Base-by-base conservation (phyloP, 768 basidiomycete species). In the Mycena albidolilacea region DNA sequence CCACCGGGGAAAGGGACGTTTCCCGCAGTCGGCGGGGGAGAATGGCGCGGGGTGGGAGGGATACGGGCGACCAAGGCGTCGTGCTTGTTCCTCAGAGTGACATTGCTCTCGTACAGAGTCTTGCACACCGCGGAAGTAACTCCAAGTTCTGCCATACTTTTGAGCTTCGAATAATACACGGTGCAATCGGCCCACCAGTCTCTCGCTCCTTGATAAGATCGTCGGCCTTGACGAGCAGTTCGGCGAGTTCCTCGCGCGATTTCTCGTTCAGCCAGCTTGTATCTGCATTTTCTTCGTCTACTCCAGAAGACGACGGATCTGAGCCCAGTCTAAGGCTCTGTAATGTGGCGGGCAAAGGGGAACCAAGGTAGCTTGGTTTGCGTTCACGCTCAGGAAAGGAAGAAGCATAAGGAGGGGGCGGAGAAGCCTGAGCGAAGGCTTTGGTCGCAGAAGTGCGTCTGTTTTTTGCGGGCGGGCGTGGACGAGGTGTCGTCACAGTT, bases 151-250 rank as follows among this genome's bases (percentile, higher is more conserved):
- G 70, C 14, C 68, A 46, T 14, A 67, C 67, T 50, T 30, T 30
- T 55, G 38, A 43, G 55, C 43, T 14, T 35, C 3, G 38, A 17
- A 10, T 4, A 5, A 35, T 14, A 39, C 19, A 5, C 11, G 19
- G 15, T 61, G 5, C 19, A 59, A 63, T 61, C 69, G 30, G 57
- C 82, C 90, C 79, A 93, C 95, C 94, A 74, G 87, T 88, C 82
- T 94, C 94, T 48, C 95, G 86, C 70, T 91, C 90, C 79, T 90
- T 92, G 75, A 96, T 95, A 60, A 95, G 84, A 71, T 85, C 90
- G 74, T 93, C 92, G 0, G 94, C 95, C 79, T 91, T 91, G 57
- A 90, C 82, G 44, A 96, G 87, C 54, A 96, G 84, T 54, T 88
- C 87, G 5, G 90, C 86, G 57, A 96, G 86, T 76, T 95, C 93